phyloP scores from a whole-genome alignment of 2,329 filamentous ascomycete species.

The Apiospora hydei region DNA sequence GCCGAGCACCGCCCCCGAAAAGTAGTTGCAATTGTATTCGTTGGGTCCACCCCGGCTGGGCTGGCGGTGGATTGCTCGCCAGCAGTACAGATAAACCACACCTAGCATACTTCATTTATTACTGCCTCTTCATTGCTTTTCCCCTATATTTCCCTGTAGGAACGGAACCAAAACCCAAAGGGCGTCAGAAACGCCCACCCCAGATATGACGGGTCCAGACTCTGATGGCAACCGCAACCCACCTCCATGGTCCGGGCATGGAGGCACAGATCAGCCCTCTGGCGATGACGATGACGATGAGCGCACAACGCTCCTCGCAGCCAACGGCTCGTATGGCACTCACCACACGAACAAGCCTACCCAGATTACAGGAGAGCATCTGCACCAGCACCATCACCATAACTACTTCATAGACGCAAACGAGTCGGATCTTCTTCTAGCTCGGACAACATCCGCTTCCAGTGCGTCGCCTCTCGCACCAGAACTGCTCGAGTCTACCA shows the following conservation, averaged over 20 bases:
- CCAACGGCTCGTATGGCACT: background rate
- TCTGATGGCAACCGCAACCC: background rate
- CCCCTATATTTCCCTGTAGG: too few relatives aligned
- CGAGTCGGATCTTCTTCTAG: constrained; percentile 47
- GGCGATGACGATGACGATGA: background rate
- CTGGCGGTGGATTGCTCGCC: background rate
- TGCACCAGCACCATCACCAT: background rate
- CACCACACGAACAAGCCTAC: background rate
- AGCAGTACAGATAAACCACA: background rate
- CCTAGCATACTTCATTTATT: background rate
- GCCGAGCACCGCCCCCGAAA: constrained; percentile 15
- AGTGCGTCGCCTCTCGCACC: constrained; percentile 50
- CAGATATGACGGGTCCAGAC: background rate
- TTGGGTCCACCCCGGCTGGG: background rate
- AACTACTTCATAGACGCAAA: constrained; percentile 34
- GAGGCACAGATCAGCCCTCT: constrained; percentile 1
- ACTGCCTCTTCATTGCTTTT: background rate
- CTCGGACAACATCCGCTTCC: constrained; percentile 48
- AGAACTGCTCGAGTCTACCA: constrained; percentile 48
- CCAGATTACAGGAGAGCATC: background rate
- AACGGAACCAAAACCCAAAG: too few relatives aligned
- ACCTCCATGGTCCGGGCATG: background rate
- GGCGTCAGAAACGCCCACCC: background rate
- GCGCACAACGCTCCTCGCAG: background rate
- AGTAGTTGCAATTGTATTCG: too few relatives aligned